phyloP scores from a whole-genome alignment of 768 basidiomycete genomes.

The Lepiota brunneoincarnata region DNA sequence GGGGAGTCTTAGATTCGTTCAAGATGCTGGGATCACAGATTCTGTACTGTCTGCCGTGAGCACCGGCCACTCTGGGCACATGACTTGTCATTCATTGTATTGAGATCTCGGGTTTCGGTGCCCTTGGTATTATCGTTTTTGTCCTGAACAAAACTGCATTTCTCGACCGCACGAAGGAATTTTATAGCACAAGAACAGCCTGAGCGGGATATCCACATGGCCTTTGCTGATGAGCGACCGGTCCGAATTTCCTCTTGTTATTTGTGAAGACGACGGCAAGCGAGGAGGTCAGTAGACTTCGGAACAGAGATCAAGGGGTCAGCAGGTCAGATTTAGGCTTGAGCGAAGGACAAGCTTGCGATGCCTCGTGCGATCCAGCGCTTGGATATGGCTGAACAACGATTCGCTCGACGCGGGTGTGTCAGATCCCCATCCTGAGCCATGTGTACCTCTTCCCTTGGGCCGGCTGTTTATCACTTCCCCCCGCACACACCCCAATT shows the following conservation, averaged over 20 bases:
- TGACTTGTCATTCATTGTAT: background rate
- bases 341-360: background rate
- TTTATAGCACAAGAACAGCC: background rate
- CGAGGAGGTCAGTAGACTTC: background rate
- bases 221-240: background rate
- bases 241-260: background rate
- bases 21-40: too few species aligned
- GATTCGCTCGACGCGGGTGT: background rate
- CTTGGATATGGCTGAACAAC: background rate
- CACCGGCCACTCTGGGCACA: background rate
- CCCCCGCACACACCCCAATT: background rate
- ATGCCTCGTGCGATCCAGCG: conserved; percentile 2
- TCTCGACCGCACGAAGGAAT: too few species aligned
- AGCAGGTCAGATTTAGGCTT: background rate
- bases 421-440: conserved; percentile 1
- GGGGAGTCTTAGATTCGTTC: too few species aligned
- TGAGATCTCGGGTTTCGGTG: background rate
- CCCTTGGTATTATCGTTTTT: background rate
- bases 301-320: conserved; percentile 5
- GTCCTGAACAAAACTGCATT: too few species aligned
- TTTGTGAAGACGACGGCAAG: background rate
- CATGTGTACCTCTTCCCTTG: background rate
- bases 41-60: background rate
- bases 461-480: too few species aligned
- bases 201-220: background rate